A percentile compares a stretch with the other conserved stretches of the same genome.
These are phyloP conservation scores for Ilyonectria mors-panacis DNA, from an alignment of 2,329 filamentous ascomycete genomes.

Conservation along the genomic window DNA sequence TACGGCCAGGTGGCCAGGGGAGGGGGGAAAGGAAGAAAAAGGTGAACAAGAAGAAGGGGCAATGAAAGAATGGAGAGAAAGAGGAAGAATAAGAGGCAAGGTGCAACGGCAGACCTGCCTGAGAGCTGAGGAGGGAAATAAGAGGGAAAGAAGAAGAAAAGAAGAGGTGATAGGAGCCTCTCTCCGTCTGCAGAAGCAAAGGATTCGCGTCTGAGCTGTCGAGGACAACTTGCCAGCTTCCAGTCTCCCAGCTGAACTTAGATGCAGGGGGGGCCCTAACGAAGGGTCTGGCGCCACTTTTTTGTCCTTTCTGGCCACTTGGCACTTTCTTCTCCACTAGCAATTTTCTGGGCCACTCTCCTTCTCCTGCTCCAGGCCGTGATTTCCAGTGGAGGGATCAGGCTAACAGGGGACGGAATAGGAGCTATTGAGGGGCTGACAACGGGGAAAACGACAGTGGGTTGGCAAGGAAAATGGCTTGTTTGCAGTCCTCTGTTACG, in stretches of 20 bases:
- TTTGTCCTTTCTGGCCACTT: constrained; percentile 37
- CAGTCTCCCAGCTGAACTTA: constrained; percentile 28
- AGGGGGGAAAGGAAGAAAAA: constrained; percentile 25
- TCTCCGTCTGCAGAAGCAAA: constrained; percentile 41
- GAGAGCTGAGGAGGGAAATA: constrained; percentile 22
- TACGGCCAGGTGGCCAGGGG: constrained; percentile 30
- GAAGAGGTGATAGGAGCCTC: constrained; percentile 35
- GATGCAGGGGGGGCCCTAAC: constrained; percentile 45
- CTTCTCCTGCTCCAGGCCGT: constrained; percentile 3
- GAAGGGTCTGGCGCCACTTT: constrained; percentile 36
- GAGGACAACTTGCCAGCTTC: constrained; percentile 47
- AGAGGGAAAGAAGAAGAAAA: constrained; percentile 30
- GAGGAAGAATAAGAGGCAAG: constrained; percentile 26
- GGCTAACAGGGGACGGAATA: not conserved
- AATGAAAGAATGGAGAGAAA: constrained; percentile 44
- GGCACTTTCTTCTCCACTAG: constrained; percentile 39
- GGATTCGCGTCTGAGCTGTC: constrained; percentile 40
- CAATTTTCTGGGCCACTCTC: constrained; percentile 28
- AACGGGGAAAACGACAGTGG: no score
- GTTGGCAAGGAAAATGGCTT: no score
- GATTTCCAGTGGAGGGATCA: constrained; percentile 10
- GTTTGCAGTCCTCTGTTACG: no score
- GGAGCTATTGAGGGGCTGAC: not conserved
- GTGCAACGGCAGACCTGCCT: constrained; percentile 41
- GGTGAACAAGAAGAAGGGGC: constrained; percentile 14